Evolutionary conservation across 2,329 filamentous ascomycete genomes (phyloP).

Genomic region (Diaporthe destruens): DNA sequence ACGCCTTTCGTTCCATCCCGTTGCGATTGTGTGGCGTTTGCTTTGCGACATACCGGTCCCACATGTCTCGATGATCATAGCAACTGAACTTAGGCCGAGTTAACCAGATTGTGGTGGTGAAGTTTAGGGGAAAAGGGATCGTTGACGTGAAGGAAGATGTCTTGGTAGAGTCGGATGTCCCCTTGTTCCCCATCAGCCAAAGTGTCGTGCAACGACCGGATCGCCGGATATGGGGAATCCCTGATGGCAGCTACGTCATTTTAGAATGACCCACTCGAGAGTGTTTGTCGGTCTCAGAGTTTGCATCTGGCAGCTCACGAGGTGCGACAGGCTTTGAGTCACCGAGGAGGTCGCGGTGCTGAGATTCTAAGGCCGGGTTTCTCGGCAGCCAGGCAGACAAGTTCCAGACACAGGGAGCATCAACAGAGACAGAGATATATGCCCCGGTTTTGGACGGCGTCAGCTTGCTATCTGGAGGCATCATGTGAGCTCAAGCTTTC

Average conservation of each 20-base stretch:
- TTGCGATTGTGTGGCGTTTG: constrained; percentile 13
- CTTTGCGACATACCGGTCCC: constrained; percentile 2
- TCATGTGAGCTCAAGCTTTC: neutral
- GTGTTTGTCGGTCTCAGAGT: neutral
- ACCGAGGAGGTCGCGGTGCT: neutral
- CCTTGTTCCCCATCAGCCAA: neutral
- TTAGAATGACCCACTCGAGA: neutral
- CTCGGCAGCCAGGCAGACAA: neutral
- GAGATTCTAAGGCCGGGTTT: neutral
- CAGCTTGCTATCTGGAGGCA: too few relatives aligned
- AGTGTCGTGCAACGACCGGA: constrained; percentile 5
- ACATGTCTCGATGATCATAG: neutral
- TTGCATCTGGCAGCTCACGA: neutral
- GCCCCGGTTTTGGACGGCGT: neutral
- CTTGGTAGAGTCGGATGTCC: neutral
- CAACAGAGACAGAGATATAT: neutral
- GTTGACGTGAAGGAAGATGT: neutral
- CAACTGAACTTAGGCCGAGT: neutral
- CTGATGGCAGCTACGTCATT: constrained; percentile 13
- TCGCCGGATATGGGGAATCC: constrained; percentile 1
- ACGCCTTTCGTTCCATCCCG: neutral
- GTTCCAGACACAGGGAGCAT: neutral
- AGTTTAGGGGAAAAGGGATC: too few relatives aligned
- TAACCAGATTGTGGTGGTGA: neutral
- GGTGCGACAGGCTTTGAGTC: neutral